Conservation (phyloP, 2,329 filamentous ascomycete genomes). For the Aspergillus proliferans region DNA sequence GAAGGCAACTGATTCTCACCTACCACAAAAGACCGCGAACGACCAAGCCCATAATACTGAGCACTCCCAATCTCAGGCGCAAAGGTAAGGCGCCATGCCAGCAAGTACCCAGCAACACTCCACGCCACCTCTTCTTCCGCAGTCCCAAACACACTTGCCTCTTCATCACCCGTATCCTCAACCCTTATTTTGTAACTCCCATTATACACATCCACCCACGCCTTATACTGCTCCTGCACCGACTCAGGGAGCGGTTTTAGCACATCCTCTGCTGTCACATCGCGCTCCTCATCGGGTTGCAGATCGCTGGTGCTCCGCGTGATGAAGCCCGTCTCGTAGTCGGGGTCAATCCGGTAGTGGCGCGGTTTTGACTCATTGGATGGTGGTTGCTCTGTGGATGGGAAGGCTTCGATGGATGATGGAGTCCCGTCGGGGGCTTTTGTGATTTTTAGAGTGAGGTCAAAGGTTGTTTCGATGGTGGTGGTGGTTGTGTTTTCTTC, state of each 20-base stretch:
- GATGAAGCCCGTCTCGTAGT: conserved; percentile 14
- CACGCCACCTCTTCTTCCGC: conserved; percentile 12
- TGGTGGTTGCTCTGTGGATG: neutral
- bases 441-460: conserved; percentile 7
- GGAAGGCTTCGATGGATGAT: neutral
- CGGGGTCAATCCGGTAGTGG: conserved; percentile 14
- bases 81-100: conserved; percentile 16
- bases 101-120: conserved; percentile 15
- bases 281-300: conserved; percentile 2
- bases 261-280: conserved; percentile 1
- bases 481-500: conserved; percentile 4
- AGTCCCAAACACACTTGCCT: conserved; percentile 6
- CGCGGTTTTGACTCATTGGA: neutral
- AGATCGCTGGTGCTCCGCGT: conserved; percentile 9
- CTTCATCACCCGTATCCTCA: conserved; percentile 5
- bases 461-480: conserved; percentile 11
- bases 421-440: conserved; percentile 1
- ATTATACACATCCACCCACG: conserved; percentile 13
- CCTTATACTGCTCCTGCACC: conserved; percentile 9
- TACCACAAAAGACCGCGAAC: conserved; percentile 1
- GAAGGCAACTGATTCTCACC: conserved; percentile 4
- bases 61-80: conserved; percentile 5
- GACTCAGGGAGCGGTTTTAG: conserved; percentile 6
- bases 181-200: conserved; percentile 6
- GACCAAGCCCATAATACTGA: conserved; percentile 1